Evolutionary conservation across 2,329 filamentous ascomycete genomes (phyloP), one percentile per base, ranked within the genome.

Genomic region (Colletotrichum sp.): DNA sequence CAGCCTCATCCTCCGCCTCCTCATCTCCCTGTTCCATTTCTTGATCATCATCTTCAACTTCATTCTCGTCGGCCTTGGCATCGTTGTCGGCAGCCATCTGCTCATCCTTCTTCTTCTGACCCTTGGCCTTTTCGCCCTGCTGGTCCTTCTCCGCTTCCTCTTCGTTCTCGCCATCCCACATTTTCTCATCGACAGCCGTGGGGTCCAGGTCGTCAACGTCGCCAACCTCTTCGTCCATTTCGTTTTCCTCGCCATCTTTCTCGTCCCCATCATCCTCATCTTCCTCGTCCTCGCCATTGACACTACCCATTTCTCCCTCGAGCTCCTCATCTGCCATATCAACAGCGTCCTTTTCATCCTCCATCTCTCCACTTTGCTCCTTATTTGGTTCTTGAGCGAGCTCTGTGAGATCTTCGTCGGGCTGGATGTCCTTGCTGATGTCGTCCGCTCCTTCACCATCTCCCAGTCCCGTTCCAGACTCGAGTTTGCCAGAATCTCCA

Each of bases 361-460:
- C 93, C 71, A 96, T 93, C 18, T 95, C 93, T 2, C 88, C 89
- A 13, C 87, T 86, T 48, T 91, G 88, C 77, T 94, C 91, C 77
- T 92, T 90, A 76, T 95, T 93, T 57, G 93, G 90, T 81, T 98
- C 94, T 83, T 98, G 95, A 0, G 97, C 96, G 60, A 99, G 88
- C 79, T 99, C 97, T 1, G 95, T 93, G 6, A 99, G 87, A 82
- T 99, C 96, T 83, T 99, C 97, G 76, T 99, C 96, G 18, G 96
- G 94, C 78, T 95, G 92, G 63, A 99, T 94, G 81, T 99, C 97
- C 83, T 99, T 99, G 85, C 96, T 99, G 78, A 99, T 99, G 84
- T 99, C 96, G 82, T 99, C 96, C 6, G 94, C 96, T 22, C 96
- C 98, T 84, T 98, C 95, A 13, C 97, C 98, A 62, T 98, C 97